Base-by-base conservation (phyloP, 768 basidiomycete genomes). In the Boletus huronensis region DNA sequence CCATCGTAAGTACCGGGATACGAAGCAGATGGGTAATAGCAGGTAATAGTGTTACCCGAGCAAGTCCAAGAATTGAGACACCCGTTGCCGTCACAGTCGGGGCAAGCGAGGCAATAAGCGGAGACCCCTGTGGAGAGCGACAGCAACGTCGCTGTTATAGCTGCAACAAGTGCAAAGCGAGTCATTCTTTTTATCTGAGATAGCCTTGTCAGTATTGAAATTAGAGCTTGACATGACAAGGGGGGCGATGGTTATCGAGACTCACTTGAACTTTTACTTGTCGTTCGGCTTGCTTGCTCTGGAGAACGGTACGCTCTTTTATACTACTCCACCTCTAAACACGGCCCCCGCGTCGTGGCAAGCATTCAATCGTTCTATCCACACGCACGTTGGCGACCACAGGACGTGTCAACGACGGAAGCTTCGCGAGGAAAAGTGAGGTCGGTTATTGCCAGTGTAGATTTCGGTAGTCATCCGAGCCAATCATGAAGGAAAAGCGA, bases 41-140 rank as follows among this genome's bases (percentile, higher is more conserved):
- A 55, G 23, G 43, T 55, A 4, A 55, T 45, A 3, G 43, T 53
- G 17, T 13, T 14, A 19, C 38, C 52, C 5, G 38, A 46, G 29
- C 54, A 55, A 17, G 41, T 53, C 54, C 54, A 55, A 4, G 25
- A 53, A 53, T 55, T 19, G n/a, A 55, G 52, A 39, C 52, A 53
- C 23, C 32, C 52, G 23, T 29, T 42, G 16, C 36, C 2, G 42
- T 19, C 28, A 32, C 54, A 54, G 31, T 53, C 46, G 14, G 36
- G 29, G 36, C 54, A 55, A 21, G 54, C 50, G 10, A 45, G 35
- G 21, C 54, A 55, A 2, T 7, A 26, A 7, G 54, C 43, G n/a
- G 16, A 17, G 7, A 35, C 52, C 29, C 29, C 44, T n/a, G 44
- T 31, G 23, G 44, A 51, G 46, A 51, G n/a, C 14, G 43, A 44